Evolutionary conservation across 169 alveolate species (phyloP).

Genomic region (Eimeria sp.): DNA sequence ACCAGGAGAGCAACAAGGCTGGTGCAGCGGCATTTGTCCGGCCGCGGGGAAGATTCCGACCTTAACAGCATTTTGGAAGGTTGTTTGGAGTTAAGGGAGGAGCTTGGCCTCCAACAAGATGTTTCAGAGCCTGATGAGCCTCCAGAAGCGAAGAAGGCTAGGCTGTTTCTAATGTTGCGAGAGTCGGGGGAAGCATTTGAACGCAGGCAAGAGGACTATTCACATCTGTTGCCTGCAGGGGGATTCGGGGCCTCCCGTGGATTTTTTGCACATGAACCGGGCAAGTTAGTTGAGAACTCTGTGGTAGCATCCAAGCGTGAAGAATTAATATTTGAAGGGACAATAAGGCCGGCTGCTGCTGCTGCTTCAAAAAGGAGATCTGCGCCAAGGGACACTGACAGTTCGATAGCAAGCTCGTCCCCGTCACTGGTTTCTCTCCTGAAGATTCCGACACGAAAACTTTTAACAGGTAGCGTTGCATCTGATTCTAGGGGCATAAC

Average conservation of each 20-base stretch:
- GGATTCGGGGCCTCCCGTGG: neutral
- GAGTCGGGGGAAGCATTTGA: neutral
- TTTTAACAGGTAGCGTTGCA: neutral
- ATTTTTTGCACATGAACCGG: neutral
- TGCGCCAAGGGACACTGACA: neutral
- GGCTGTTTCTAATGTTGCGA: neutral
- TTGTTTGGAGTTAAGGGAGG: neutral
- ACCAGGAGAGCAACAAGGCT: neutral
- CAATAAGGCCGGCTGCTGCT: neutral
- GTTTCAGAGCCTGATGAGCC: neutral
- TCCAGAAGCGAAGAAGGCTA: slow-evolving; percentile 21
- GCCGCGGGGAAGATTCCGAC: neutral
- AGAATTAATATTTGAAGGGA: neutral
- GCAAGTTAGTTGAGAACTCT: neutral
- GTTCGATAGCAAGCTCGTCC: neutral
- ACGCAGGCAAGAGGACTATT: neutral
- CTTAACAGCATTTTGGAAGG: neutral
- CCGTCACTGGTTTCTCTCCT: neutral
- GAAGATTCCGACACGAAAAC: neutral
- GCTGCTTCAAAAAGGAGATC: neutral
- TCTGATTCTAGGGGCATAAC: neutral
- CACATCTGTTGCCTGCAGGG: neutral
- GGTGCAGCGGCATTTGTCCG: slow-evolving; percentile 15
- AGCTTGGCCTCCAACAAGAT: neutral
- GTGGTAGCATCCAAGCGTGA: neutral